Percentiles rank a stretch among this genome's conserved stretches.
Conservation (phyloP, 192 early-diverging fungal genomes). For the Coemansia guatemalensis region DNA sequence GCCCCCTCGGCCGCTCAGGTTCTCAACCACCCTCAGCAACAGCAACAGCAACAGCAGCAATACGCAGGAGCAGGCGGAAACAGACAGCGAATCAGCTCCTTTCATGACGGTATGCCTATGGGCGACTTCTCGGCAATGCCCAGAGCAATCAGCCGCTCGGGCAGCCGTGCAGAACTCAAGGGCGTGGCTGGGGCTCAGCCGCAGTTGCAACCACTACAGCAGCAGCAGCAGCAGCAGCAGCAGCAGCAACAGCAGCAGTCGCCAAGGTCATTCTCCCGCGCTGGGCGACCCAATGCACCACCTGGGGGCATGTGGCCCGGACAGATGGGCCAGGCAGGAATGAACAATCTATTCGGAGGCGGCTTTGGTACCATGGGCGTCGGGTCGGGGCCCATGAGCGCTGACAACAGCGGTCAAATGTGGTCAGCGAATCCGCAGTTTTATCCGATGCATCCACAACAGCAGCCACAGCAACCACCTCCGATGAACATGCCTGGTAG, state of each 20-base stretch:
- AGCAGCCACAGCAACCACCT: constrained; percentile 23
- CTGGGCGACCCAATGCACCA: constrained; percentile 17
- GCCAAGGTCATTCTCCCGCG: constrained; percentile 35
- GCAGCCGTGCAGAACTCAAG: constrained; percentile 38
- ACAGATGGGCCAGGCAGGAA: constrained; percentile 26
- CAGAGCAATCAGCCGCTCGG: constrained; percentile 39
- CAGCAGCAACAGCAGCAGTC: constrained; percentile 24
- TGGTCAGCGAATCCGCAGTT: constrained; percentile 31
- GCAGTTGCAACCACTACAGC: constrained; percentile 10
- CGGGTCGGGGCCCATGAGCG: constrained; percentile 6
- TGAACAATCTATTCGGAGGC: constrained; percentile 41
- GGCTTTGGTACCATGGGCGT: constrained; percentile 49
- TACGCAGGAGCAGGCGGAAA: constrained; percentile 15
- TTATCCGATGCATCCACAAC: constrained; percentile 11
- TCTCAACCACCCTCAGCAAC: constrained; percentile 21
- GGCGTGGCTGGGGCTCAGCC: constrained; percentile 5
- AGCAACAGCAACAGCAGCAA: constrained; percentile 21
- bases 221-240: constrained; percentile 12
- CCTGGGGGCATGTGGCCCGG: constrained; percentile 36
- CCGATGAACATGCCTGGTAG: constrained; percentile 15
- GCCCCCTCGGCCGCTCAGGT: constrained; percentile 44
- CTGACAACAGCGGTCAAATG: constrained; percentile 7
- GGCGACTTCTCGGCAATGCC: constrained; percentile 29
- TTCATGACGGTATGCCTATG: constrained; percentile 32
- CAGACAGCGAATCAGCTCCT: constrained; percentile 39